Conservation (phyloP, 495 filamentous ascomycete genomes). For the Neurospora sublineolata region DNA sequence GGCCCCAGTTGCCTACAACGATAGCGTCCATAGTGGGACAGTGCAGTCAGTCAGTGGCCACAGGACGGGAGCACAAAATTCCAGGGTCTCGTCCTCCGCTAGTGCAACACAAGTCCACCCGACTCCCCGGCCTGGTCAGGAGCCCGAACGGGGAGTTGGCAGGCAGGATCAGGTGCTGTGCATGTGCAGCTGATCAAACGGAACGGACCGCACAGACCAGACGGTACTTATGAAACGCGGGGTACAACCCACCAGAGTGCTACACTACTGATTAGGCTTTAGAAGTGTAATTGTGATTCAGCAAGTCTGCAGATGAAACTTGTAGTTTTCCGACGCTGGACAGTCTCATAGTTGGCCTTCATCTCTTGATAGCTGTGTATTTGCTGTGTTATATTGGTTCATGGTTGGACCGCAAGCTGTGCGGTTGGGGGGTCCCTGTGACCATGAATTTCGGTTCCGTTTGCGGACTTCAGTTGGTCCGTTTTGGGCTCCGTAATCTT, state of each 20-base stretch:
- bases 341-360: neutral
- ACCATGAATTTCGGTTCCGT: neutral
- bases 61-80: neutral
- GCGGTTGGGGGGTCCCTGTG: neutral
- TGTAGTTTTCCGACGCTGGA: neutral
- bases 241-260: neutral
- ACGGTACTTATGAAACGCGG: neutral
- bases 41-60: neutral
- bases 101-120: neutral
- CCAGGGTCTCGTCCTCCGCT: neutral
- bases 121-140: neutral
- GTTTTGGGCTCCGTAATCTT: neutral
- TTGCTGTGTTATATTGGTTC: neutral
- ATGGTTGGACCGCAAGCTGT: neutral
- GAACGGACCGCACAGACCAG: neutral
- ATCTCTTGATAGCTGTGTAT: neutral
- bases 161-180: neutral
- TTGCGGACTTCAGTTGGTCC: neutral
- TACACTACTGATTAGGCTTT: neutral
- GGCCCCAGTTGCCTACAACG: neutral
- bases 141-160: neutral
- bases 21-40: neutral
- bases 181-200: neutral
- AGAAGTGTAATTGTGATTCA: neutral
- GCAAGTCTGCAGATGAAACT: neutral